Conservation (phyloP, 768 basidiomycete genomes). For the Crassisporium funariophilum region DNA sequence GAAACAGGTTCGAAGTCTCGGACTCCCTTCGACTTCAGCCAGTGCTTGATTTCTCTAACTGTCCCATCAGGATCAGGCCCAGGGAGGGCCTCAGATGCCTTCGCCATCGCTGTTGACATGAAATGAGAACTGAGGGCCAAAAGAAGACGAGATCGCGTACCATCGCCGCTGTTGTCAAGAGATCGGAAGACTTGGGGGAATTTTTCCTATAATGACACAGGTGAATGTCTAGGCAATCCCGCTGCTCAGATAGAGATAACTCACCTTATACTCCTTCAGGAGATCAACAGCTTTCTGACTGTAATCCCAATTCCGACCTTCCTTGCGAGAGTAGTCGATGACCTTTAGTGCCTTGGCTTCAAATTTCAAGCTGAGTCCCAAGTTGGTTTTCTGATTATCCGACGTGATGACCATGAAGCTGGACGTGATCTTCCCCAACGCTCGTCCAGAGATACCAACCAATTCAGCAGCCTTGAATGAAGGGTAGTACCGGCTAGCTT, state of each 20-base stretch:
- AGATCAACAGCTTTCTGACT: constrained; percentile 84
- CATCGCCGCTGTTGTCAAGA: constrained; percentile 73
- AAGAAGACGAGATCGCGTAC: constrained; percentile 41
- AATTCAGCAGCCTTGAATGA: constrained; percentile 78
- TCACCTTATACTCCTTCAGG: constrained; percentile 81
- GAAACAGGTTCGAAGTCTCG: constrained; percentile 92
- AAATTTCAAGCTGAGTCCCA: constrained; percentile 95
- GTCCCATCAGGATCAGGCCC: constrained; percentile 63
- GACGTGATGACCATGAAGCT: constrained; percentile 86
- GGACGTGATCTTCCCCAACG: constrained; percentile 88
- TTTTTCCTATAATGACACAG: constrained; percentile 44
- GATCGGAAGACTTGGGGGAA: constrained; percentile 85
- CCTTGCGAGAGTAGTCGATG: constrained; percentile 86
- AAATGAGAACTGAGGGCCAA: constrained; percentile 4
- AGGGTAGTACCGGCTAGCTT: constrained; percentile 66
- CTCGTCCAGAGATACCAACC: constrained; percentile 74
- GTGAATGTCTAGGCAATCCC: not conserved
- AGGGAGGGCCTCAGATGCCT: constrained; percentile 59
- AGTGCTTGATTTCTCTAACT: constrained; percentile 76
- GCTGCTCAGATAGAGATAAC: constrained; percentile 2
- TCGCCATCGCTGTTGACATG: constrained; percentile 64
- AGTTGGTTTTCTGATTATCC: constrained; percentile 80
- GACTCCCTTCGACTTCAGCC: constrained; percentile 87
- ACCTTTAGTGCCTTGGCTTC: constrained; percentile 94
- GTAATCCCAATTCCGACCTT: constrained; percentile 88